Base-by-base conservation (phyloP, 2,329 filamentous ascomycete genomes). In the Claviceps africana region DNA sequence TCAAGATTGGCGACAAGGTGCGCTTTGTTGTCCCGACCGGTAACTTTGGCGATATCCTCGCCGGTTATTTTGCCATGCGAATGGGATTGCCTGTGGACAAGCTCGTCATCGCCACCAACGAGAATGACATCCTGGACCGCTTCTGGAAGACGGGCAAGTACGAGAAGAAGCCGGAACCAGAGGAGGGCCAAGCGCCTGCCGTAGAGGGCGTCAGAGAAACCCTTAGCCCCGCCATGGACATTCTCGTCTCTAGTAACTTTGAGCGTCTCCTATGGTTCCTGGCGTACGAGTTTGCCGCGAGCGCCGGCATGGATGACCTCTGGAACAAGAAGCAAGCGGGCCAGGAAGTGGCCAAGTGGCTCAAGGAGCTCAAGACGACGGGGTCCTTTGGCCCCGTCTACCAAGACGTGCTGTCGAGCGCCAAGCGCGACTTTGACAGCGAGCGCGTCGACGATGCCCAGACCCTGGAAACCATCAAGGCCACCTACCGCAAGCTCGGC, bases 231-330 rank as follows among this genome's bases (percentile, higher is more conserved):
- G 93, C 93, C 46, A 97, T 98, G 93, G 93, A 98, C 67, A 97
- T 97, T 58, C 76, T 97, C 3, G 90, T 97, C 13, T 91, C 86
- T 25, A 93, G 86, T 66, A 98, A 98, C 73, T 97, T 98, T 65
- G 93, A 98, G 75, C 82, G 93, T 33, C 76, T 98, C 5, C 76
- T 98, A 11, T 97, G 91, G 91, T 96, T 88, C 74, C 74, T 97
- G 30, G 85, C 88, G 1, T 87, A 88, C 70, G 78, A 86, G 59
- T 84, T 82, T 55, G 81, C 80, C 19, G 64, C 71, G 7, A 72
- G 66, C 13, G 74, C 75, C 4, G 78, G 78, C 49, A 79, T 82
- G 75, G 78, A 84, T 60, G 77, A 81, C 51, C 71, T 76, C 57
- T 83, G 77, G 73, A 83, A 79, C 67, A 79, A 80, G 70, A 81